Evolutionary conservation across 1,139 yeast genomes (phyloP).

Genomic region (Taphrina communis): DNA sequence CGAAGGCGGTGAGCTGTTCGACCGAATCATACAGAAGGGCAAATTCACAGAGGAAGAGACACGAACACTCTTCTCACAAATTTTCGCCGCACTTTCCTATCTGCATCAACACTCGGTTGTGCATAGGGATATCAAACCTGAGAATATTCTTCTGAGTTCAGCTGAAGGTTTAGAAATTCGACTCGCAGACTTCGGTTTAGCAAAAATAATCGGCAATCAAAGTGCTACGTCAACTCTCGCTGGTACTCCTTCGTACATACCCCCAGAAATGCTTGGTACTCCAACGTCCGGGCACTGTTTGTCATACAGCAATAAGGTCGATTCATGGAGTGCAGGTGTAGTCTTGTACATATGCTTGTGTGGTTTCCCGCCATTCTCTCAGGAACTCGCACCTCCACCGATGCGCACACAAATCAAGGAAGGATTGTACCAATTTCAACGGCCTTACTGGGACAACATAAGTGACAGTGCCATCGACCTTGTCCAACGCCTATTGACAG

Average conservation of each 20-base stretch:
- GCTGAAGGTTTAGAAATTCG: conserved; percentile 69
- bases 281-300: conserved; percentile 12
- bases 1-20: conserved; percentile 90
- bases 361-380: conserved; percentile 86
- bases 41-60: conserved; percentile 87
- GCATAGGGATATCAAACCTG: conserved; percentile 91
- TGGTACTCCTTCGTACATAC: conserved; percentile 43
- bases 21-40: conserved; percentile 75
- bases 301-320: conserved; percentile 37
- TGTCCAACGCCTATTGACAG: conserved; percentile 65
- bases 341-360: conserved; percentile 54
- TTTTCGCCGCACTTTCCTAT: conserved; percentile 74
- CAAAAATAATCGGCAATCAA: conserved; percentile 56
- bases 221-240: conserved; percentile 35
- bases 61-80: conserved; percentile 67
- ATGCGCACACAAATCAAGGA: conserved; percentile 74
- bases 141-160: conserved; percentile 68
- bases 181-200: conserved; percentile 91
- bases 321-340: conserved; percentile 44
- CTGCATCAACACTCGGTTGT: conserved; percentile 75
- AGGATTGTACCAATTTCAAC: conserved; percentile 73
- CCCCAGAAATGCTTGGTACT: conserved; percentile 41
- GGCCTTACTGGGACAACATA: conserved; percentile 80
- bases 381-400: conserved; percentile 76
- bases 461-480: conserved; percentile 69